Evolutionary conservation across 805 yeast genomes (phyloP).

Genomic region (Jamesozyma hellenica): DNA sequence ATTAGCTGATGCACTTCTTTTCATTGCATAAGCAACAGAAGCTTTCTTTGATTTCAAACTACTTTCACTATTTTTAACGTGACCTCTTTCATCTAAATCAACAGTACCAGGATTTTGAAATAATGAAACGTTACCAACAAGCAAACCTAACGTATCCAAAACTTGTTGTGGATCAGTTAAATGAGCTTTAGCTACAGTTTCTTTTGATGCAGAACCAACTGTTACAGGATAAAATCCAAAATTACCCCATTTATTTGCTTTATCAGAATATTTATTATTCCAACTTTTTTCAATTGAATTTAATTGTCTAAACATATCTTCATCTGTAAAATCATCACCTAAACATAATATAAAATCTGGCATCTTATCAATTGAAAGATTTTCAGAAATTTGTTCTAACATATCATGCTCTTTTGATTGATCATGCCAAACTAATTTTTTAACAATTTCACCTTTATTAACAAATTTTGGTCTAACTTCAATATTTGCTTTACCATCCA

Average conservation of each 20-base stretch:
- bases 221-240: slow-evolving; percentile 76
- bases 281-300: slow-evolving; percentile 45
- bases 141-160: slow-evolving; percentile 68
- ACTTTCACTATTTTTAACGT: slow-evolving; percentile 37
- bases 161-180: slow-evolving; percentile 77
- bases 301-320: slow-evolving; percentile 87
- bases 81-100: slow-evolving; percentile 70
- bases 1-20: slow-evolving; percentile 18
- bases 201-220: slow-evolving; percentile 85
- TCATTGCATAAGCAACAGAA: slow-evolving; percentile 22
- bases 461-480: slow-evolving; percentile 95
- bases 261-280: slow-evolving; percentile 29
- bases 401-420: slow-evolving; percentile 48
- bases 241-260: slow-evolving; percentile 38
- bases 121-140: slow-evolving; percentile 68
- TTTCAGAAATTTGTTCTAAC: slow-evolving; percentile 26
- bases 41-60: slow-evolving; percentile 32
- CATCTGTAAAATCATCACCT: slow-evolving; percentile 96
- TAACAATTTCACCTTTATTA: slow-evolving; percentile 94
- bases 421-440: slow-evolving; percentile 54
- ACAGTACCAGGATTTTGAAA: slow-evolving; percentile 73
- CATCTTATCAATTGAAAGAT: slow-evolving; percentile 34
- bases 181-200: slow-evolving; percentile 78
- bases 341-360: slow-evolving; percentile 84
- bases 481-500: slow-evolving; percentile 94